phyloP scores from a whole-genome alignment of 2,329 filamentous ascomycete genomes.

The Westerdykella ornata region DNA sequence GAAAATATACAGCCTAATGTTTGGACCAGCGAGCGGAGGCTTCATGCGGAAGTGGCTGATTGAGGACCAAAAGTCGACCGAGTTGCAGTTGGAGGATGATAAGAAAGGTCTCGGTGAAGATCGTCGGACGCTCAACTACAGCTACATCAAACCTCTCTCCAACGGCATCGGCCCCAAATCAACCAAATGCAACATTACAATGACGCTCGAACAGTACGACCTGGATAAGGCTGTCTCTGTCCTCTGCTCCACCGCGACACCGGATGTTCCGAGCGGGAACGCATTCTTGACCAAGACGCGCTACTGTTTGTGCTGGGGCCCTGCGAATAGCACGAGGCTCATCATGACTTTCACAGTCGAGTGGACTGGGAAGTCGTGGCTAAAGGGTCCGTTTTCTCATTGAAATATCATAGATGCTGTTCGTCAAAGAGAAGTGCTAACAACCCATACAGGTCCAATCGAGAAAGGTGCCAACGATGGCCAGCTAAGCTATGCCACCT shows the following conservation, averaged over 20 bases:
- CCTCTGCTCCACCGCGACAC: constrained; percentile 77
- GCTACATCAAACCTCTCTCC: constrained; percentile 86
- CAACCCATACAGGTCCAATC: constrained; percentile 64
- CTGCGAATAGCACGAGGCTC: constrained; percentile 76
- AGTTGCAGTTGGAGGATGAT: constrained; percentile 77
- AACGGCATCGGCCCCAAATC: constrained; percentile 82
- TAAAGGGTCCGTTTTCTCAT: constrained; percentile 63
- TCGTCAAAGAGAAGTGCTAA: constrained; percentile 10
- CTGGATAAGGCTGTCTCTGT: constrained; percentile 80
- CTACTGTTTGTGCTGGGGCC: constrained; percentile 90
- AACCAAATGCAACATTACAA: constrained; percentile 87
- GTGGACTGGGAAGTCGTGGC: constrained; percentile 97
- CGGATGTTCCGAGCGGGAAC: constrained; percentile 90
- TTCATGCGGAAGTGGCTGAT: constrained; percentile 86
- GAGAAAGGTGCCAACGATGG: constrained; percentile 93
- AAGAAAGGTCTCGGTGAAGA: constrained; percentile 71
- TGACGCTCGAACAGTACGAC: constrained; percentile 77
- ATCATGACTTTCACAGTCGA: constrained; percentile 87
- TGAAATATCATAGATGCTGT: background rate
- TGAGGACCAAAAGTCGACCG: constrained; percentile 79
- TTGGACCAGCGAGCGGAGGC: constrained; percentile 67
- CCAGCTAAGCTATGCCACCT: constrained; percentile 74
- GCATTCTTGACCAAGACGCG: constrained; percentile 88
- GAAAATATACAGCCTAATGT: constrained; percentile 83
- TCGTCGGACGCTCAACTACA: constrained; percentile 66